Conservation (phyloP, 2,329 filamentous ascomycete species). For the Tolypocladium guangdongense region DNA sequence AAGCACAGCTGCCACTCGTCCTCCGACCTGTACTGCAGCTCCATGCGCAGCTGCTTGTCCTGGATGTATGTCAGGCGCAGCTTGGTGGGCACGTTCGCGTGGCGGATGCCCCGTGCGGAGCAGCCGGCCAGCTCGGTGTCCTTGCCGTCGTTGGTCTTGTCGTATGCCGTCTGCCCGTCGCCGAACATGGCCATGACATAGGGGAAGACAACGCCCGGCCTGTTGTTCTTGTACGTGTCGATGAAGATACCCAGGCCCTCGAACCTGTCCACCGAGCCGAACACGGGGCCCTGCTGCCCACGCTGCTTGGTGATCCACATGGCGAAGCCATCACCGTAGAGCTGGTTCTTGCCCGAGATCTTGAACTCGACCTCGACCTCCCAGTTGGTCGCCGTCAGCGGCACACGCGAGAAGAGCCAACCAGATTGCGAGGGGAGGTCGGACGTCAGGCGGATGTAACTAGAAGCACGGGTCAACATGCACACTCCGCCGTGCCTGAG, state of each 20-base stretch:
- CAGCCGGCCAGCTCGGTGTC: conserved; percentile 86
- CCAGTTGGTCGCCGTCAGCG: conserved; percentile 96
- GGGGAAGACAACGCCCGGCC: conserved; percentile 88
- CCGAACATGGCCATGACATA: conserved; percentile 98
- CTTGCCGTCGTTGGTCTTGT: conserved; percentile 92
- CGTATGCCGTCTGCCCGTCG: conserved; percentile 79
- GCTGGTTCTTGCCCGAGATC: conserved; percentile 76
- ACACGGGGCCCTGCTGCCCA: conserved; percentile 68
- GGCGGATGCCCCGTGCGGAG: conserved; percentile 84
- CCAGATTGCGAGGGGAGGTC: conserved; percentile 85
- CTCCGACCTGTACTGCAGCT: conserved; percentile 88
- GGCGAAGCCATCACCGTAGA: conserved; percentile 93
- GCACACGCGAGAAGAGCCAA: conserved; percentile 89
- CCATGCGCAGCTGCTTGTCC: conserved; percentile 81
- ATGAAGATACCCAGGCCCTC: conserved; percentile 93
- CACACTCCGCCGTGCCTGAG: neutral
- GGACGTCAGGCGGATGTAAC: conserved; percentile 85
- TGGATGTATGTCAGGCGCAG: conserved; percentile 90
- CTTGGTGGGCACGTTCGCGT: conserved; percentile 69
- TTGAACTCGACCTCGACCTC: conserved; percentile 95
- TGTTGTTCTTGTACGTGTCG: conserved; percentile 99
- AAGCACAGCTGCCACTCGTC: conserved; percentile 88
- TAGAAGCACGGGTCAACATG: conserved; percentile 21
- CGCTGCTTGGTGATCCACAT: conserved; percentile 97
- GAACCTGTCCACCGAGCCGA: conserved; percentile 79